These are phyloP conservation scores for Eruca vesicaria DNA, from an alignment of 441 rosid species.

Conservation along the genomic window DNA sequence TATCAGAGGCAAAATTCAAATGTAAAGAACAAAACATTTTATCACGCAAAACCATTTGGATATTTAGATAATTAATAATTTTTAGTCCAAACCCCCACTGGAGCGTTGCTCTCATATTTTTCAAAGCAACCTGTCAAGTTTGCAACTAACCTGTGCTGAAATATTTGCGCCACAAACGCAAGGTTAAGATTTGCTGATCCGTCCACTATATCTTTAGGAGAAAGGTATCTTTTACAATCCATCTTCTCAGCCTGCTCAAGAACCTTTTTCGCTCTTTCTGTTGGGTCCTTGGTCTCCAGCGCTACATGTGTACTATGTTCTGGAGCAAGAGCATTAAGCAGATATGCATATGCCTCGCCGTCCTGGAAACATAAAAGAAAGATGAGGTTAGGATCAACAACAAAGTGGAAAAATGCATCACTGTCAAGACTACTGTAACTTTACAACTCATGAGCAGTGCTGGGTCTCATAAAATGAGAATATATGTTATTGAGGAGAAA, in stretches of 20 bases:
- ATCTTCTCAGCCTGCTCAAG: conserved; percentile 95
- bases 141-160: conserved; percentile 78
- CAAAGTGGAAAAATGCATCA: not conserved
- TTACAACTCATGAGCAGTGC: not conserved
- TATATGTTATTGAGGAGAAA: conserved; percentile 11
- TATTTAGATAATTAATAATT: not conserved
- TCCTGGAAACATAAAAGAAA: conserved; percentile 54
- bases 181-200: conserved; percentile 99
- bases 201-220: conserved; percentile 89
- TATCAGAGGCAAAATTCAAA: not conserved
- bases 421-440: not conserved
- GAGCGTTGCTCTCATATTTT: not conserved
- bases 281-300: conserved; percentile 62
- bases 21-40: not conserved
- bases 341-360: conserved; percentile 95
- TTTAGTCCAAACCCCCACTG: not conserved
- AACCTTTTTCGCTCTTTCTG: conserved; percentile 76
- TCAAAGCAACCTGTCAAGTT: conserved; percentile 1
- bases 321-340: conserved; percentile 96
- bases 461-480: conserved; percentile 3
- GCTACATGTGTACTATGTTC: conserved; percentile 59
- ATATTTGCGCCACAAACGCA: conserved; percentile 95
- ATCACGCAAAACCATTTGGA: not conserved
- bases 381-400: conserved; percentile 7
- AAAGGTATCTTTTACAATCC: conserved; percentile 82